phyloP scores from a whole-genome alignment of 2,329 filamentous ascomycete genomes.

The Verticillium nonalfalfae region DNA sequence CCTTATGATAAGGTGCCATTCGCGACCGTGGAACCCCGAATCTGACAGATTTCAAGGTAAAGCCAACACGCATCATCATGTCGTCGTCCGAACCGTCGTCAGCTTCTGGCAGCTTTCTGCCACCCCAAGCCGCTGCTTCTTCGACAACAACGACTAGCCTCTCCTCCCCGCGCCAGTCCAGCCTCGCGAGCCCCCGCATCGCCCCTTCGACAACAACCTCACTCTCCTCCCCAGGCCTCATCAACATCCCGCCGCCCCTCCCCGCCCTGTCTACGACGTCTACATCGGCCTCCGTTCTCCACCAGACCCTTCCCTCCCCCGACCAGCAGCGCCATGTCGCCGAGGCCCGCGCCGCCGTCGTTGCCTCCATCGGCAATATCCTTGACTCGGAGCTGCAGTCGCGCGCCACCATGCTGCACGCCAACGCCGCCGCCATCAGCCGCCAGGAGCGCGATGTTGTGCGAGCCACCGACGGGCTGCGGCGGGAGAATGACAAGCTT shows the following conservation, averaged over 20 bases:
- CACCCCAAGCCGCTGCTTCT: constrained; percentile 2
- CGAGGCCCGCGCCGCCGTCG: constrained; percentile 52
- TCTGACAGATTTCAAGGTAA: neutral
- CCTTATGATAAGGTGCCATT: neutral
- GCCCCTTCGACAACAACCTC: constrained; percentile 8
- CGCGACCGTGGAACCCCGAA: neutral
- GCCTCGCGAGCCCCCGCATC: constrained; percentile 8
- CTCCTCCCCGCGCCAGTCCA: constrained; percentile 4
- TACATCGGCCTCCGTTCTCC: neutral
- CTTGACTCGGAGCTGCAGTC: constrained; percentile 62
- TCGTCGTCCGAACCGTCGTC: constrained; percentile 8
- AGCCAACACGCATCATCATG: constrained; percentile 1
- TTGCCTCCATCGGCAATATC: constrained; percentile 61
- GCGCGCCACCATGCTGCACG: constrained; percentile 63
- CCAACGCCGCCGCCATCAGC: constrained; percentile 58
- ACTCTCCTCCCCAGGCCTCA: constrained; percentile 5
- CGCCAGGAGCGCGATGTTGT: constrained; percentile 62
- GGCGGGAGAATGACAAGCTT: constrained; percentile 59
- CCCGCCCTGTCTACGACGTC: neutral
- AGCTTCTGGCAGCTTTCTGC: constrained; percentile 1
- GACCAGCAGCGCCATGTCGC: constrained; percentile 40
- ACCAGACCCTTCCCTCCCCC: constrained; percentile 13
- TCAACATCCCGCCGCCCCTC: neutral
- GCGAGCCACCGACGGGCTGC: constrained; percentile 52
- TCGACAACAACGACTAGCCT: constrained; percentile 2